Percentiles rank a stretch among this genome's conserved stretches.
phyloP scores from a whole-genome alignment of 176 grass and related monocot genomes.

The Zoysia japonica region DNA sequence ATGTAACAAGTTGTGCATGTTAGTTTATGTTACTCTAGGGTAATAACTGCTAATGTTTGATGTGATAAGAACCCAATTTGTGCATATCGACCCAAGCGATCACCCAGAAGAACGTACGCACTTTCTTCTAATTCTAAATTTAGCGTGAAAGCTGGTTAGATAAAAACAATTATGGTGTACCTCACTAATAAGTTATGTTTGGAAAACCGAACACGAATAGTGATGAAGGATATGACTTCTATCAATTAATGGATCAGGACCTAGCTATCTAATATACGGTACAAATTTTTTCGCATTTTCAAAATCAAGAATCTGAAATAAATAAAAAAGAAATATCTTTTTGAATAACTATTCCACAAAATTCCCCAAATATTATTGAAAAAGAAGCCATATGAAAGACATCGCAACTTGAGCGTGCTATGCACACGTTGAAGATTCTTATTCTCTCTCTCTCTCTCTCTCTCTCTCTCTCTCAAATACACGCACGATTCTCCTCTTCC shows the following conservation, averaged over 20 bases:
- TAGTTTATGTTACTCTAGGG: no score
- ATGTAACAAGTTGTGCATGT: no score
- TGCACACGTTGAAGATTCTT: constrained; percentile 14
- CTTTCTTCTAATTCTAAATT: no score
- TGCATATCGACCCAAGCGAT: no score
- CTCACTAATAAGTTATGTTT: neutral
- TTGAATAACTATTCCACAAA: neutral
- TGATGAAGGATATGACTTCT: neutral
- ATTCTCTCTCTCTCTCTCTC: neutral
- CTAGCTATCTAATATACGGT: neutral
- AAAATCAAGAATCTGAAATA: neutral
- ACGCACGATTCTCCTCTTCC: constrained; percentile 24
- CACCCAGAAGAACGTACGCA: no score
- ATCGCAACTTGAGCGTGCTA: neutral
- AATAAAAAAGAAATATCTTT: no score
- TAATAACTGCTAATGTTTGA: no score
- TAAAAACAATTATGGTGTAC: no score
- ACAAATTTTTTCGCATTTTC: neutral
- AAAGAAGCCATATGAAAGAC: neutral
- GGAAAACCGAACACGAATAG: no score
- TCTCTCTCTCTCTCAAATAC: neutral
- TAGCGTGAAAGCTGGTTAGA: no score
- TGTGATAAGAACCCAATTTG: no score
- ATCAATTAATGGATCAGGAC: neutral
- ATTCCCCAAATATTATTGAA: neutral